These are phyloP conservation scores for Ophiostoma piceae DNA, from an alignment of 2,329 filamentous ascomycete genomes.

Conservation along the genomic window DNA sequence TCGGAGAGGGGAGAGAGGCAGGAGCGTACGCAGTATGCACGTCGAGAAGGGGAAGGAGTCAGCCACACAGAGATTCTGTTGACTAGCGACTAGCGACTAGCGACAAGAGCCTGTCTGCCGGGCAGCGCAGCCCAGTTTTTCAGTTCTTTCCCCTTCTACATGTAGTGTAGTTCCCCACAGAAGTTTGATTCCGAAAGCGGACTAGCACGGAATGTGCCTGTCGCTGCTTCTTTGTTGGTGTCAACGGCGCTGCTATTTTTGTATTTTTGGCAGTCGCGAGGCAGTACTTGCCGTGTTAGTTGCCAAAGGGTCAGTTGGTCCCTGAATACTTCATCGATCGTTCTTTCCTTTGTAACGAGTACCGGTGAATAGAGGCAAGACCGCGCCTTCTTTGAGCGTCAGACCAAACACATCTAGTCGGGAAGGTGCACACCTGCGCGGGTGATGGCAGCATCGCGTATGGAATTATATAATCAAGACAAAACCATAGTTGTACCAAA, in stretches of 20 bases:
- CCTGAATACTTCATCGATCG: neutral
- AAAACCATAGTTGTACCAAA: neutral
- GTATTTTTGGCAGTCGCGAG: neutral
- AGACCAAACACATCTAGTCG: neutral
- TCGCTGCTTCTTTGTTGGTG: neutral
- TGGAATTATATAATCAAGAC: neutral
- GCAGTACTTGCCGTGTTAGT: no score
- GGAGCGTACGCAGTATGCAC: neutral
- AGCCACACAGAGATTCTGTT: conserved; percentile 6
- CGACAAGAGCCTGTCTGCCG: neutral
- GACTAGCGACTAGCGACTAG: neutral
- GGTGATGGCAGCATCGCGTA: neutral
- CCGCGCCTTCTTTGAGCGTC: neutral
- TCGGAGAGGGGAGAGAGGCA: conserved; percentile 3
- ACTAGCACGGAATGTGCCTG: neutral
- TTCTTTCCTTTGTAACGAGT: neutral
- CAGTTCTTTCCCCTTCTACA: conserved; percentile 11
- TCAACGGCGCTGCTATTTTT: neutral
- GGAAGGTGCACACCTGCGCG: conserved; percentile 5
- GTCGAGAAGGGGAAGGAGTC: conserved; percentile 4
- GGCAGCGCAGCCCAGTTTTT: neutral
- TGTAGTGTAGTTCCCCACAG: conserved; percentile 10
- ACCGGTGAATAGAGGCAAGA: neutral
- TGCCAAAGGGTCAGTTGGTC: neutral
- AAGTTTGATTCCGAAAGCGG: conserved; percentile 6